These are phyloP conservation scores for Nannochloris sp. DNA, from an alignment of 139 green algal genomes.

Conservation along the genomic window DNA sequence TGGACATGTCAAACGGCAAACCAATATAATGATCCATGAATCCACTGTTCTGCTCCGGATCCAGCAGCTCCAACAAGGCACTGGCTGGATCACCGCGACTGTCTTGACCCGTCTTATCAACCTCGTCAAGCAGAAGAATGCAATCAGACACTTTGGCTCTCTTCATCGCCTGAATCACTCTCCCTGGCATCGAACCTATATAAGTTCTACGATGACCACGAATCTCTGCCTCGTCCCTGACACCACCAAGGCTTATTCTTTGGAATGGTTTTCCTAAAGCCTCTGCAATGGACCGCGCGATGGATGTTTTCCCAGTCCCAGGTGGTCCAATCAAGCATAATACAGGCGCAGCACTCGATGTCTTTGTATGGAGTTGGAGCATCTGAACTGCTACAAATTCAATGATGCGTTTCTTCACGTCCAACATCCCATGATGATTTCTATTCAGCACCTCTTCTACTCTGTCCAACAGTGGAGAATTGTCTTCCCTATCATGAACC, in stretches of 20 bases:
- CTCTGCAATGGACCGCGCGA: conserved; percentile 75
- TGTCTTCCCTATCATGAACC: background rate
- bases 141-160: conserved; percentile 70
- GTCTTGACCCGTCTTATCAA: conserved; percentile 83
- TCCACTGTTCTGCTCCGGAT: conserved; percentile 93
- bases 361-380: conserved; percentile 55
- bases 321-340: conserved; percentile 90
- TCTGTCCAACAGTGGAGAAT: background rate
- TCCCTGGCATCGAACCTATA: conserved; percentile 93
- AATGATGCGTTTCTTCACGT: conserved; percentile 94
- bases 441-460: conserved; percentile 62
- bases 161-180: conserved; percentile 7
- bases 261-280: conserved; percentile 78
- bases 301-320: conserved; percentile 89
- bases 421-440: conserved; percentile 88
- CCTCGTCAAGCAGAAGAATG: conserved; percentile 94
- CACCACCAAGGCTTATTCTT: conserved; percentile 82
- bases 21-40: conserved; percentile 97
- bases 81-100: conserved; percentile 78
- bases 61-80: conserved; percentile 94
- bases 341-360: conserved; percentile 73
- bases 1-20: conserved; percentile 80
- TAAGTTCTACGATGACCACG: conserved; percentile 92
- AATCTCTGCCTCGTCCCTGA: conserved; percentile 90
- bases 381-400: conserved; percentile 91